A percentile compares a stretch with the other conserved stretches of the same genome.
Conservation (phyloP, 768 basidiomycete species). For the Rhizopogon sp. region DNA sequence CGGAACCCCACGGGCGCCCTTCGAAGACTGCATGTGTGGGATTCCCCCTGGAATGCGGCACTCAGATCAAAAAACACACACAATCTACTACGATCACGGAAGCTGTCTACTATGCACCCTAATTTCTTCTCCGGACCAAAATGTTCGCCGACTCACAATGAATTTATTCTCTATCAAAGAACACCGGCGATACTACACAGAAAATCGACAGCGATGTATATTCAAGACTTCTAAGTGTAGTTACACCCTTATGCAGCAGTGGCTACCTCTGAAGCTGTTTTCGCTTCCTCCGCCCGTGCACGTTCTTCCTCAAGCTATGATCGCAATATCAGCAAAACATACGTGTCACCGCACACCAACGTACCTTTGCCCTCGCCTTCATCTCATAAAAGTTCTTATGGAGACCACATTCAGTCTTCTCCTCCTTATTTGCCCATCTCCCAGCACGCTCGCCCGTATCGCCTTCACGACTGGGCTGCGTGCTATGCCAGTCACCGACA, state of each 20-base stretch:
- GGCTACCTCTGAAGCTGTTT: background rate
- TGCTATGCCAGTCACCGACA: slow-evolving; percentile 98
- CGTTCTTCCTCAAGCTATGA: background rate
- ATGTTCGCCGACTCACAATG: too few species aligned
- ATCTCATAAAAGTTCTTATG: slow-evolving; percentile 87
- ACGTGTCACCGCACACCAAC: background rate
- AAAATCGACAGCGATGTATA: background rate
- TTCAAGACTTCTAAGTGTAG: background rate
- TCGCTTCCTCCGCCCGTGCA: background rate
- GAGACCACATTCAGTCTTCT: slow-evolving; percentile 93
- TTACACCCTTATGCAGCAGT: background rate
- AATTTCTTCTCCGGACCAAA: background rate
- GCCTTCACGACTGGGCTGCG: slow-evolving; percentile 58
- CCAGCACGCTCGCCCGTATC: slow-evolving; percentile 81
- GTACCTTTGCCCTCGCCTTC: slow-evolving; percentile 48
- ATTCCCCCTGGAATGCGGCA: background rate
- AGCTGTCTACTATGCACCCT: background rate
- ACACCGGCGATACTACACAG: background rate
- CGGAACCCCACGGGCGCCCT: background rate
- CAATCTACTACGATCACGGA: background rate
- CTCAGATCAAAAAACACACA: background rate
- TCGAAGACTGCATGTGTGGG: background rate
- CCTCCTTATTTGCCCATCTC: slow-evolving; percentile 79
- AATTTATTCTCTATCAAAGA: too few species aligned
- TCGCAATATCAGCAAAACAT: background rate